These are phyloP conservation scores for Microsporum audouinii DNA, from an alignment of 2,329 filamentous ascomycete species.

Conservation along the genomic window DNA sequence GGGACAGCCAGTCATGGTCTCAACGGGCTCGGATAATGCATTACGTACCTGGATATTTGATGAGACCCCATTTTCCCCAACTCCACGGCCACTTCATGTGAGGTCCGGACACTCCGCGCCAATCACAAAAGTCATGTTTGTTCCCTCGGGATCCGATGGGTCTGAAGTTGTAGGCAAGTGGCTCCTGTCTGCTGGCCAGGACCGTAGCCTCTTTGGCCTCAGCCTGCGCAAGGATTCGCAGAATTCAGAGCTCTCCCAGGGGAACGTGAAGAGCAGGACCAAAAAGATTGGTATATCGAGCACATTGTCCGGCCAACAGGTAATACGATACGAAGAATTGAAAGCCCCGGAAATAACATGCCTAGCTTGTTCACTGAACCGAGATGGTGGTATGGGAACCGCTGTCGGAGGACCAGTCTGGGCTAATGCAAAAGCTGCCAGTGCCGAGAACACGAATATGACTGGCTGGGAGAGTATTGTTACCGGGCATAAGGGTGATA, in stretches of 20 bases:
- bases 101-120: conserved; percentile 82
- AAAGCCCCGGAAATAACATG: conserved; percentile 88
- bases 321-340: conserved; percentile 37
- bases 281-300: conserved; percentile 48
- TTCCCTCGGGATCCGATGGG: conserved; percentile 81
- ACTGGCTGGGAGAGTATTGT: conserved; percentile 97
- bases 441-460: conserved; percentile 59
- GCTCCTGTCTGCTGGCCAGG: conserved; percentile 78
- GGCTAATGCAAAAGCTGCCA: conserved; percentile 61
- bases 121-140: conserved; percentile 69
- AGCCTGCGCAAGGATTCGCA: conserved; percentile 90
- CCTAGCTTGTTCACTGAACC: conserved; percentile 82
- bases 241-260: conserved; percentile 85
- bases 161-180: conserved; percentile 84
- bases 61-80: conserved; percentile 74
- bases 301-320: conserved; percentile 13
- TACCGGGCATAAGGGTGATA: conserved; percentile 78
- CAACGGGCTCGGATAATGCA: conserved; percentile 84
- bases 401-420: conserved; percentile 70
- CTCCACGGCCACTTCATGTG: conserved; percentile 73
- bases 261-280: conserved; percentile 73
- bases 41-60: conserved; percentile 96
- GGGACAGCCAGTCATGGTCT: conserved; percentile 81
- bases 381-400: conserved; percentile 86
- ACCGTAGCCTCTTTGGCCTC: conserved; percentile 92